These are phyloP conservation scores for Acacia acuminata DNA, from an alignment of 306 rosid species.

Conservation along the genomic window DNA sequence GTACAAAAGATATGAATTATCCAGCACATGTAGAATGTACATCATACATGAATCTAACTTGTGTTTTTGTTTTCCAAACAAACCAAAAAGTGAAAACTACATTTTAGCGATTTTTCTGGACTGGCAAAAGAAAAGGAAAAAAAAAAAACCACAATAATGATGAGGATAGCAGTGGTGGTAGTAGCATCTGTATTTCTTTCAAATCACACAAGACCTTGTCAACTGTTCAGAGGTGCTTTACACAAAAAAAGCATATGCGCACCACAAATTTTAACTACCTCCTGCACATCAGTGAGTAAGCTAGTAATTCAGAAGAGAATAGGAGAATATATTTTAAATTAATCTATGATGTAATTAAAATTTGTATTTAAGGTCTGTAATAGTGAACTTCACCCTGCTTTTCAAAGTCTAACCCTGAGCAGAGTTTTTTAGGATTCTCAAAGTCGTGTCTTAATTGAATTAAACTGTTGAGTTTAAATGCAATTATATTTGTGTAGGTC, in stretches of 20 bases:
- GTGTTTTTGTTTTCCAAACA: not conserved
- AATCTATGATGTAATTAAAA: not conserved
- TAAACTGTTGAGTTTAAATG: not conserved
- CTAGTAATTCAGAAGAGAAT: not conserved
- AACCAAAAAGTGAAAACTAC: not conserved
- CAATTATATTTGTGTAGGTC: not conserved
- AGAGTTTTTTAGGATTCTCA: not conserved
- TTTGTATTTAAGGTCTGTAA: not conserved
- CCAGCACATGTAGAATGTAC: constrained; percentile 20
- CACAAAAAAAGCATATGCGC: not conserved
- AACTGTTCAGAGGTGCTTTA: not conserved
- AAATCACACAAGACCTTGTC: not conserved
- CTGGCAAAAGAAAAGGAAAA: too few species aligned
- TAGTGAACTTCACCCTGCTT: not conserved
- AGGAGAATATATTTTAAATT: not conserved
- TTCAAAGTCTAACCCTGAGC: too few species aligned
- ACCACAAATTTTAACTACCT: not conserved
- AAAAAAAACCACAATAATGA: too few species aligned
- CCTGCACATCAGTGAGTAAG: not conserved
- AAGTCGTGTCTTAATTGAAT: not conserved
- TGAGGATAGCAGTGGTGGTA: not conserved
- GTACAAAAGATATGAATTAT: constrained; percentile 31
- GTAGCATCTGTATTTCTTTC: not conserved
- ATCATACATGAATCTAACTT: constrained; percentile 1
- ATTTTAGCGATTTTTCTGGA: too few species aligned